Base-by-base conservation (phyloP, 2,329 filamentous ascomycete species). In the Exophiala viscosa region DNA sequence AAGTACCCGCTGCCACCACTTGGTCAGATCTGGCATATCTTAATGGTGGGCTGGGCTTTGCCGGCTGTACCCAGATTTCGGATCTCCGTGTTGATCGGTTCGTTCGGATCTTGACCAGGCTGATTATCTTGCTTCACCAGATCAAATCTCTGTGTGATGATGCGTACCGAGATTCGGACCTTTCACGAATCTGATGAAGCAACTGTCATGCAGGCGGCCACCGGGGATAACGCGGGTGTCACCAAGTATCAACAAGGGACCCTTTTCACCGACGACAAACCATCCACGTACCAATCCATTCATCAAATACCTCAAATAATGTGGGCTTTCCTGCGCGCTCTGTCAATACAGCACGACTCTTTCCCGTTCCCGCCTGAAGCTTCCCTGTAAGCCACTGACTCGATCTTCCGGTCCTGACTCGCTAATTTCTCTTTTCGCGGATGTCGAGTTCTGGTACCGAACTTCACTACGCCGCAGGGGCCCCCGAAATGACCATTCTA, bases 121-220 rank as follows among this genome's bases (percentile, higher is more conserved):
- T 34, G 17, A 15, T 10, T 18, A 17, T 28, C 34, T 13, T 13
- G 14, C 6, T 28, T 17, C 23, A 28, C 23, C 23, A 28, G 23
- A 28, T 28, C 2, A 11, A n/a, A n/a, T 18, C 35, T 46, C 18
- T 48, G 34, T 48, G 15, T 13, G 10, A 34, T 41, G 14, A 11
- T 33, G 23, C 14, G n/a, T 48, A 40, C 48, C 48, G 48, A 51
- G 15, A 39, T 40, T 51, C 42, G 42, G 42, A 18, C n/a, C 11
- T 13, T 45, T 13, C 13, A 18, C n/a, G 11, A 45, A 14, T 51
- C 41, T 32, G 33, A 10, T 7, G 42, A 40, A 35, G 18, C 38
- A 42, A 20, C 14, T 40, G 33, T 45, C 48, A 51, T 51, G 48
- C 48, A 36, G 13, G n/a, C 33, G 32, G 10, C 48, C 48, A 41